Evolutionary conservation across 2,329 filamentous ascomycete genomes (phyloP), one percentile per base, ranked within the genome.

Genomic region (Colletotrichum chlorophyti): DNA sequence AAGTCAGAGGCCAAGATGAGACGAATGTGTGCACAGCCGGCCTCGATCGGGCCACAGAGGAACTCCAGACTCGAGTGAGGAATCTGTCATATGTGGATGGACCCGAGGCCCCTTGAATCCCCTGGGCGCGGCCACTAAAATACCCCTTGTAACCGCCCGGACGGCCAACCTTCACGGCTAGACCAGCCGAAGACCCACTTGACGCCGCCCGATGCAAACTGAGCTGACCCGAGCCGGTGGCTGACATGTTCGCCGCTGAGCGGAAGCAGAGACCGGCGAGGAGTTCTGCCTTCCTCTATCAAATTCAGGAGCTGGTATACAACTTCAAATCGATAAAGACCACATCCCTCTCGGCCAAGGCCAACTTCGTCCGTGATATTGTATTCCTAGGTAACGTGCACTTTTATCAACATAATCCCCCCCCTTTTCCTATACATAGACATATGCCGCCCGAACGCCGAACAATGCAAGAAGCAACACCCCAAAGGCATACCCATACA

Each of bases 81-180:
- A 34, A 21, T 55, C 51, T n/a, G 52, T 60, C 45, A 57, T 52
- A 60, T 57, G 57, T 60, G 57, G 57, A 60, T 57, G 57, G 43
- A 40, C 43, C 43, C 57, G 41, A 19, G 23, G 43, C 51, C 55
- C 53, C 50, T 38, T 21, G 55, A 53, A 46, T 29, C 37, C 42
- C 38, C 32, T 43, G 47, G 48, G 38, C 32, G 45, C 51, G 40
- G 24, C 51, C 57, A 37, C 51, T 34, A 59, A 59, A 55, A 43
- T 31, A 15, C 43, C 51, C 55, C 55, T 49, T 48, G 43, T 31
- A 38, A 37, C 50, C 37, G 50, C 38, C 38, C 40, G n/a, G n/a
- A n/a, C n/a, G n/a, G n/a, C n/a, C n/a, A 29, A 34, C 51, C 15
- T 38, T 26, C 24, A 26, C 42, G 34, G 51, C 35, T 12, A 29